Conservation (phyloP, 2,329 filamentous ascomycete species). For the Penicillium sp. region DNA sequence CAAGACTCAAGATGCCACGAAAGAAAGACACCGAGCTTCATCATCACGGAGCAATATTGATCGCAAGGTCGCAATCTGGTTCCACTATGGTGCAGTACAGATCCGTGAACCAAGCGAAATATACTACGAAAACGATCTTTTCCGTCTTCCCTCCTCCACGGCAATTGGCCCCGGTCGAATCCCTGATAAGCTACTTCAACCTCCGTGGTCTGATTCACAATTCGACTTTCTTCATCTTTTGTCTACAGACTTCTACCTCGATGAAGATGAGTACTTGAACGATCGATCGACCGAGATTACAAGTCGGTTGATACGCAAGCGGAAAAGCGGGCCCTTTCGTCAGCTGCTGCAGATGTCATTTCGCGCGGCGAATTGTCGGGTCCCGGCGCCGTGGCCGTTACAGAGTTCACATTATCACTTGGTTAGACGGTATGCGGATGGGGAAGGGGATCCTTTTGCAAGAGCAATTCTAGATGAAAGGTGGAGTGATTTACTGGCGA, state of each 20-base stretch:
- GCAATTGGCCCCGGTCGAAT: conserved; percentile 31
- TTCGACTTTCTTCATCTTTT: conserved; percentile 41
- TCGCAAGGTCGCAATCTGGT: conserved; percentile 38
- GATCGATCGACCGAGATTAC: conserved; percentile 34
- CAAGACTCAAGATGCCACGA: neutral
- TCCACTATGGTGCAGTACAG: conserved; percentile 38
- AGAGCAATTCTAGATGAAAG: conserved; percentile 30
- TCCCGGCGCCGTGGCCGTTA: conserved; percentile 35
- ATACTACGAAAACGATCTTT: conserved; percentile 33
- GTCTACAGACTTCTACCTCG: conserved; percentile 37
- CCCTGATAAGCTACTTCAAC: conserved; percentile 39
- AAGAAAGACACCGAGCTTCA: neutral
- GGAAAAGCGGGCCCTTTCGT: conserved; percentile 34
- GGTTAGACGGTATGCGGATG: conserved; percentile 28
- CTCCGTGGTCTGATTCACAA: conserved; percentile 41
- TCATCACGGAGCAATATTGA: conserved; percentile 3
- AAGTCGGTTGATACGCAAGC: conserved; percentile 35
- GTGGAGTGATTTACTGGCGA: conserved; percentile 29
- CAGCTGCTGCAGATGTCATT: conserved; percentile 32
- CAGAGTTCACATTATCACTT: conserved; percentile 31
- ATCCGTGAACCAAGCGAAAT: conserved; percentile 29
- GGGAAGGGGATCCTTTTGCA: conserved; percentile 36
- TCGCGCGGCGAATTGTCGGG: conserved; percentile 32
- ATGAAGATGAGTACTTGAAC: conserved; percentile 28
- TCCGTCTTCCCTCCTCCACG: conserved; percentile 35